Base-by-base conservation (phyloP, 495 filamentous ascomycete genomes). In the Aspergillus funiculosus region DNA sequence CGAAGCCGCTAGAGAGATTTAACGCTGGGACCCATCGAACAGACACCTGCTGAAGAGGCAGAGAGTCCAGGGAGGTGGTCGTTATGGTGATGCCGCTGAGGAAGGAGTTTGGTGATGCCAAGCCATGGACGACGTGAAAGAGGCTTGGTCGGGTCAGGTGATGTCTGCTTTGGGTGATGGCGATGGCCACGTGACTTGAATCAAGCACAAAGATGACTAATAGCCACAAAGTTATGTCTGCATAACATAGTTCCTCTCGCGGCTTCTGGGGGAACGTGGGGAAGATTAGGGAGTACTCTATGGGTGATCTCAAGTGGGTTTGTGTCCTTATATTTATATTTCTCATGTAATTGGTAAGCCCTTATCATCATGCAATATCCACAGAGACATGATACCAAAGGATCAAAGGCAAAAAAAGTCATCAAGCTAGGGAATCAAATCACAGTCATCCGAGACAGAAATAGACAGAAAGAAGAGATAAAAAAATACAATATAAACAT, bases 71-170 rank as follows among this genome's bases (percentile, higher is more conserved):
- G 26, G 28, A 26, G 43, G 30, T 51, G 54, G 43, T 51, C 51
- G 51, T 43, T 54, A 40, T 43, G 51, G 48, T 47, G 50, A 52
- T 54, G 48, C 55, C 48, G 47, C 55, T 60, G 51, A 47, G 32
- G 58, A 60, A 60, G 56, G 60, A 61, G 58, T 62, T 66, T 48
- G 54, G 61, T 61, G 63, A 67, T 62, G 64, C 66, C 64, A 69
- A 68, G 67, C 60, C 64, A 53, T 53, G 53, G 61, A 51, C 59
- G 61, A 57, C 60, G 56, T 61, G 58, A 62, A 51, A 55, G 57
- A 59, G 52, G 18, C 3, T 13, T n/a, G n/a, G 24, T 20, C 34
- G 11, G 37, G 50, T 68, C 66, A 71, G 51, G 50, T 69, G 67
- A 67, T 34, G 20, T 17, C 50, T 49, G 54, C n/a, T 41, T 62